Evolutionary conservation across 1,284 basidiomycete genomes (phyloP).

Genomic region (Pyrrhoderma noxium): DNA sequence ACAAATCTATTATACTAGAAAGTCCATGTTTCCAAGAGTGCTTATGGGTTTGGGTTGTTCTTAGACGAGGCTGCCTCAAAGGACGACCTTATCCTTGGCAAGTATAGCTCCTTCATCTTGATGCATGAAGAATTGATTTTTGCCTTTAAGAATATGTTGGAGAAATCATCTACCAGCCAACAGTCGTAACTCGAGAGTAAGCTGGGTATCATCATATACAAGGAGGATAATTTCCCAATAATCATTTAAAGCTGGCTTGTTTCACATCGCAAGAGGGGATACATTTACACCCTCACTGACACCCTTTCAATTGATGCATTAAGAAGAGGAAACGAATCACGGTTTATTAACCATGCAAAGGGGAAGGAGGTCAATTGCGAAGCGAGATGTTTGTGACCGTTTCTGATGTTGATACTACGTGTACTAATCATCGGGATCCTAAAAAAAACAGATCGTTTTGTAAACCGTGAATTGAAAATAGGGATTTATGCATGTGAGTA

Average conservation of each 20-base stretch:
- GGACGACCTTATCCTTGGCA: conserved; percentile 44
- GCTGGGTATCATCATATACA: conserved; percentile 19
- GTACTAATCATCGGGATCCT: too few relatives aligned
- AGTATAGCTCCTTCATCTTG: conserved; percentile 12
- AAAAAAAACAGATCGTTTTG: conserved; percentile 36
- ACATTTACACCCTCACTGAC: conserved; percentile 45
- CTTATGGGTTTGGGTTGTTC: conserved; percentile 40
- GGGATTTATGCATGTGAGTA: conserved; percentile 46
- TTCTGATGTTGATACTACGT: too few relatives aligned
- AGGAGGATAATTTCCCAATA: conserved; percentile 18
- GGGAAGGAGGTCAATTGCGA: conserved; percentile 33
- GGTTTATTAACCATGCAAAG: conserved; percentile 51
- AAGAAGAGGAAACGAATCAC: conserved; percentile 45
- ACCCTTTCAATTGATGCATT: conserved; percentile 42
- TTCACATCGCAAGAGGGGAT: conserved; percentile 41
- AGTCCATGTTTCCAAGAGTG: conserved; percentile 30
- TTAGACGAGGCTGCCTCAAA: conserved; percentile 26
- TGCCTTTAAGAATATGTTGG: conserved; percentile 47
- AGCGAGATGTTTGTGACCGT: conserved; percentile 35
- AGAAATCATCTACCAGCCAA: conserved; percentile 39
- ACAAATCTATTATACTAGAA: conserved; percentile 16
- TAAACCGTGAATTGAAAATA: conserved; percentile 55
- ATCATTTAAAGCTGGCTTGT: conserved; percentile 29
- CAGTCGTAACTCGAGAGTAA: conserved; percentile 38
- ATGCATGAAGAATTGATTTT: neutral